Base-by-base conservation (phyloP, 2,329 filamentous ascomycete genomes). In the Thelonectria blattea region DNA sequence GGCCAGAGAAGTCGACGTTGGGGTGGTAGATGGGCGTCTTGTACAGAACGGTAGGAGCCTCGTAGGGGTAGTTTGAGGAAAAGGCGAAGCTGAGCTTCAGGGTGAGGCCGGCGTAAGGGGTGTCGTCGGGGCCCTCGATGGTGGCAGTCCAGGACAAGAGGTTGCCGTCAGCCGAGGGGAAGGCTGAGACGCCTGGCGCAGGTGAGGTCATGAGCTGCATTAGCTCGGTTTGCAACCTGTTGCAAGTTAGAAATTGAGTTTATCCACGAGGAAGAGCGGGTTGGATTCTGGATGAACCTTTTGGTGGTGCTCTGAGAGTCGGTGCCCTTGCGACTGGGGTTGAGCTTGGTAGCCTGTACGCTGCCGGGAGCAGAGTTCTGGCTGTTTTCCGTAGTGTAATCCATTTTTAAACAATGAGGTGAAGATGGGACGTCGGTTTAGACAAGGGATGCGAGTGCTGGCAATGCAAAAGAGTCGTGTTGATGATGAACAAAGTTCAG, bases 1-100 rank as follows among this genome's bases (percentile, higher is more conserved):
- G 87, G 42, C 95, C 95, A 3, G 91, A 93, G 81, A 99, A 97
- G 80, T 99, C 95, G 70, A 99, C 92, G 72, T 99, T 99, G 55
- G 95, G 95, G 78, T 99, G 95, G 83, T 98, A 99, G 79, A 99
- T 97, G 39, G 95, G 95, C 7, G 96, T 99, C 82, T 93, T 96
- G 88, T 97, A 99, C 61, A 97, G 85, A 17, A 99, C 95, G 2
- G 90, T 92, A 0, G 95, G 95, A 20, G 95, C 87, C 1, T 89
- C 86, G 76, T 97, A 97, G 10, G 95, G 95, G 75, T 99, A 99
- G 80, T 94, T 97, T 70, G 86, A 82, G 9, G 94, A 93, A 79
- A 98, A 99, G 49, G 88, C 84, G 75, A 99, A 94, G 68, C 88
- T 90, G 68, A 99, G 91, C 82, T 97, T 98, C 80, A 99, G 90